Percentiles rank a stretch among this genome's conserved stretches.
These are phyloP conservation scores for Bipolaris cookei DNA, from an alignment of 2,329 filamentous ascomycete genomes.

Conservation along the genomic window DNA sequence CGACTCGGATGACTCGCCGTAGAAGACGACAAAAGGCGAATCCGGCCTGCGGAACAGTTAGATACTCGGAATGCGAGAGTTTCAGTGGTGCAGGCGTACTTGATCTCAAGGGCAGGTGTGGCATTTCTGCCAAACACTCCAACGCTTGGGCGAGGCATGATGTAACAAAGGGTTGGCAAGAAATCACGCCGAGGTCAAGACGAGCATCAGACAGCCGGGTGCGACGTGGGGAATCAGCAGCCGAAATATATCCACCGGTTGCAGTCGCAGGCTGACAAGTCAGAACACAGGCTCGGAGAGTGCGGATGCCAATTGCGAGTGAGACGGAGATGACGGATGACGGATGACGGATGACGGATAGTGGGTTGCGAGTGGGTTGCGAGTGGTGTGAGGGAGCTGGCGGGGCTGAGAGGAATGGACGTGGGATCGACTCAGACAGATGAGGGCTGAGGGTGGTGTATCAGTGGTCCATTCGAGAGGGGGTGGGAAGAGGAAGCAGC, in stretches of 20 bases:
- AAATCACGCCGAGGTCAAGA: slow-evolving; percentile 15
- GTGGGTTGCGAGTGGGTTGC: slow-evolving; percentile 18
- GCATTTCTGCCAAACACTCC: slow-evolving; percentile 46
- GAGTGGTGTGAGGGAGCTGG: no score
- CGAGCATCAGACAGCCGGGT: slow-evolving; percentile 4
- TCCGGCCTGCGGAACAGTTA: slow-evolving; percentile 47
- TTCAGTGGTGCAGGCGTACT: slow-evolving; percentile 39
- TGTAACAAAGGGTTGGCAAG: slow-evolving; percentile 17
- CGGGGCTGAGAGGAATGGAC: slow-evolving; percentile 5
- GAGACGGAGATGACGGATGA: neutral
- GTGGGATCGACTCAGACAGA: slow-evolving; percentile 3
- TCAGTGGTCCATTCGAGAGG: neutral
- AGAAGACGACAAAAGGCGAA: slow-evolving; percentile 58
- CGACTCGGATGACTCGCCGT: slow-evolving; percentile 56
- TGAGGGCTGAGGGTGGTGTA: neutral
- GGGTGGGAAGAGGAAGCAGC: neutral
- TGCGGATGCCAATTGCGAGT: neutral
- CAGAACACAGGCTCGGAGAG: neutral
- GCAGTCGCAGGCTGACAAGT: slow-evolving; percentile 7
- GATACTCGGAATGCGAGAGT: neutral
- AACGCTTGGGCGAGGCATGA: slow-evolving; percentile 44
- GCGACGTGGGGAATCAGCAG: neutral
- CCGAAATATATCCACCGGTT: slow-evolving; percentile 1
- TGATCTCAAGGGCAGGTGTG: slow-evolving; percentile 52
- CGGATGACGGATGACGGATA: no score